A percentile compares a stretch with the other conserved stretches of the same genome.
Conservation (phyloP, 495 filamentous ascomycete genomes). For the Penicillium odoratum region DNA sequence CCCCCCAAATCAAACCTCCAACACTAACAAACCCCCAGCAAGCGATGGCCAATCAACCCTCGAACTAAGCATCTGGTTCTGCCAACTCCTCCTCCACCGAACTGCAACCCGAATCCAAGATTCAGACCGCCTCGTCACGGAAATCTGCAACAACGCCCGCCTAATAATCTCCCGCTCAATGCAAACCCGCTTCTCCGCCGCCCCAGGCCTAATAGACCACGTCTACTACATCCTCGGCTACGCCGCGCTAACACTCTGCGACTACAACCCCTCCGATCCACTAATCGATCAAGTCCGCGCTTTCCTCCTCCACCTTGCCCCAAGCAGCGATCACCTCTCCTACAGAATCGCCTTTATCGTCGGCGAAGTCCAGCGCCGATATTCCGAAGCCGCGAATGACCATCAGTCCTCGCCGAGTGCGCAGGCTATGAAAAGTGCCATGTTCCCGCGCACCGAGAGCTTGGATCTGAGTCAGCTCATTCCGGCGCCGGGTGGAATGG, state of each 20-base stretch:
- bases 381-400: conserved; percentile 19
- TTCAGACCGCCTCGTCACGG: conserved; percentile 29
- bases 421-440: conserved; percentile 12
- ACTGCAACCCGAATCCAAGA: conserved; percentile 34
- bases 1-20: background rate
- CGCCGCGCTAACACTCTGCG: conserved; percentile 43
- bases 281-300: conserved; percentile 40
- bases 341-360: conserved; percentile 36
- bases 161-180: conserved; percentile 38
- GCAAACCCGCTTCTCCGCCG: conserved; percentile 33
- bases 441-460: conserved; percentile 19
- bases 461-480: conserved; percentile 27
- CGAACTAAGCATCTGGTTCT: conserved; percentile 42
- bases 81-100: conserved; percentile 40
- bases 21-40: conserved; percentile 22
- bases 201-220: conserved; percentile 38
- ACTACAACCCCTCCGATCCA: conserved; percentile 38
- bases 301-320: conserved; percentile 39
- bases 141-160: conserved; percentile 36
- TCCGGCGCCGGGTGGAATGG: conserved; percentile 16
- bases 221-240: conserved; percentile 42
- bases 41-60: conserved; percentile 35
- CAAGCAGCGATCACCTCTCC: conserved; percentile 38
- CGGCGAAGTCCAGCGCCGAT: conserved; percentile 31
- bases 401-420: conserved; percentile 12